Conservation (phyloP, 208 protist genomes). For the Trichomonas vaginalis region DNA sequence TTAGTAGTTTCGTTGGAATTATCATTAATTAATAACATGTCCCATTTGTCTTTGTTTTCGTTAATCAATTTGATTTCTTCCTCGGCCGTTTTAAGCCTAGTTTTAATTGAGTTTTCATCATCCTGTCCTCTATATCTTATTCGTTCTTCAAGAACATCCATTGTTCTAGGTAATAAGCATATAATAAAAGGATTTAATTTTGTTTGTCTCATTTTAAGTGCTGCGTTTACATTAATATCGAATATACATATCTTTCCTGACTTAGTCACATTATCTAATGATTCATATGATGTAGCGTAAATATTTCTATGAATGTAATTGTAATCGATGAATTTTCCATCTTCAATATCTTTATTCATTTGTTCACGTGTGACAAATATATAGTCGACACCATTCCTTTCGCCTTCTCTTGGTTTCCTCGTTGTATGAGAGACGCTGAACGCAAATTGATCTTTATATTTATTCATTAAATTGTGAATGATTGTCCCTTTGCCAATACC, state of each 20-base stretch:
- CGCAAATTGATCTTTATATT: conserved; percentile 45
- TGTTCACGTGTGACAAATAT: conserved; percentile 33
- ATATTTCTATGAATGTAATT: conserved; percentile 49
- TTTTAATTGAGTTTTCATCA: conserved; percentile 39
- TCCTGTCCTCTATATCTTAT: conserved; percentile 44
- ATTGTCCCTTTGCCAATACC: conserved; percentile 35
- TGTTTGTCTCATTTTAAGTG: conserved; percentile 23
- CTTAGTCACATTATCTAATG: conserved; percentile 26
- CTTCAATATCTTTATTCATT: conserved; percentile 41
- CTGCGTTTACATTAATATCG: conserved; percentile 53
- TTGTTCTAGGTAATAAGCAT: not conserved
- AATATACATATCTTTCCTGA: conserved; percentile 41
- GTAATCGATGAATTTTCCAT: conserved; percentile 46
- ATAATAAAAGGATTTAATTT: not conserved
- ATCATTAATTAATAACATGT: too few relatives aligned
- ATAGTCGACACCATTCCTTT: conserved; percentile 43
- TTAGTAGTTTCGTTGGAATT: too few relatives aligned
- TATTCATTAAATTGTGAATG: conserved; percentile 38
- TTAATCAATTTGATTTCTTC: conserved; percentile 44
- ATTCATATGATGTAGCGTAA: conserved; percentile 45
- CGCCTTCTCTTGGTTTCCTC: conserved; percentile 36
- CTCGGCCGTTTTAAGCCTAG: conserved; percentile 39
- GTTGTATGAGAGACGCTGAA: conserved; percentile 55
- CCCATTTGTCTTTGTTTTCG: too few relatives aligned
- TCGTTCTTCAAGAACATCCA: conserved; percentile 36